A percentile compares a stretch with the other conserved stretches of the same genome.
Evolutionary conservation across 75 land plant genomes (phyloP).

Genomic region (Selaginella moellendorffii): DNA sequence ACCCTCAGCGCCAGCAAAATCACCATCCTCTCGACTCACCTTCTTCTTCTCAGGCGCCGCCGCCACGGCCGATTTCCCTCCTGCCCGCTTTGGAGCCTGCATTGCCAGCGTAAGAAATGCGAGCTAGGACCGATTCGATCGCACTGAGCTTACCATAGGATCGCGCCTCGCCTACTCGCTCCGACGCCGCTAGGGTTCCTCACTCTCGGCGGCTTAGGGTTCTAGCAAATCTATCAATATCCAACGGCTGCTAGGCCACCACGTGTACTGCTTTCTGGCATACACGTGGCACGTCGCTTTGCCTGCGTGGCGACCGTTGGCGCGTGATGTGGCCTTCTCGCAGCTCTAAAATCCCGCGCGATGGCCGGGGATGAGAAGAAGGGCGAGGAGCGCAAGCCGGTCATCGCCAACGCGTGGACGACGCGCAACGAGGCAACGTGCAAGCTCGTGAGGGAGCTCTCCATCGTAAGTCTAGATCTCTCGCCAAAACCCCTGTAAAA

Average conservation of each 20-base stretch:
- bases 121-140: too few species aligned
- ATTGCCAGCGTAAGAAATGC: too few species aligned
- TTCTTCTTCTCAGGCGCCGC: neutral
- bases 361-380: neutral
- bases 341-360: neutral
- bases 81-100: neutral
- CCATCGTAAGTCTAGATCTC: too few species aligned
- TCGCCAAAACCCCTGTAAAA: too few species aligned
- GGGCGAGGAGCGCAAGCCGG: neutral
- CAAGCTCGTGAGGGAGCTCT: neutral
- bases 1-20: too few species aligned
- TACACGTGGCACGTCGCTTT: neutral
- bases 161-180: too few species aligned
- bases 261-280: neutral
- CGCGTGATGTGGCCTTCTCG: neutral
- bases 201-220: neutral
- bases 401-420: neutral
- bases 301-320: neutral
- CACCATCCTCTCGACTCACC: neutral
- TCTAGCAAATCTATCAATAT: neutral
- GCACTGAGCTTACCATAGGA: too few species aligned
- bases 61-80: neutral
- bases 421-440: neutral
- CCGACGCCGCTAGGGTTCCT: neutral
- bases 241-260: neutral